Evolutionary conservation across 495 filamentous ascomycete genomes (phyloP).

Genomic region (Penicillium daleae): DNA sequence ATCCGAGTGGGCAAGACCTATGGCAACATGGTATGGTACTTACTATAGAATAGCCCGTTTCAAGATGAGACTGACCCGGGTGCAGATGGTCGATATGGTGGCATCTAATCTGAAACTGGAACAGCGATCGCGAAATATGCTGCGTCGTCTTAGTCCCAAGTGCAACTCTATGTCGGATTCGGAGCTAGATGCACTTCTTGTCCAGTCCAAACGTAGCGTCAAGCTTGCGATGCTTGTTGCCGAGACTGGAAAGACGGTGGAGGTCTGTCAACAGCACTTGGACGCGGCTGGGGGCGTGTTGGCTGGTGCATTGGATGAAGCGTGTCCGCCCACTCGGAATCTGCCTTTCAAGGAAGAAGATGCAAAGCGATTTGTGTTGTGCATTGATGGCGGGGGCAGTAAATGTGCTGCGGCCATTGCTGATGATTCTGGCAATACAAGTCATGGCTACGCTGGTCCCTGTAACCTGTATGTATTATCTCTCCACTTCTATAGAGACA

Average conservation of each 20-base stretch:
- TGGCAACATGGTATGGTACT: slow-evolving; percentile 39
- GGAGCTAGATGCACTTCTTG: slow-evolving; percentile 34
- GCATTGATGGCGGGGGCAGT: slow-evolving; percentile 44
- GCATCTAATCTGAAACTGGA: slow-evolving; percentile 44
- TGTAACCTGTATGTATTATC: slow-evolving; percentile 38
- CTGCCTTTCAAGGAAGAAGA: not conserved
- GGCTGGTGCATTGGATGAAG: slow-evolving; percentile 25
- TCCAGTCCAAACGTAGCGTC: slow-evolving; percentile 32
- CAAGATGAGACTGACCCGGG: not conserved
- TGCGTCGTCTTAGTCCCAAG: slow-evolving; percentile 31
- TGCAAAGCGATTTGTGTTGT: slow-evolving; percentile 26
- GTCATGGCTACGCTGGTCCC: slow-evolving; percentile 35
- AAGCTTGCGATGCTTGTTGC: slow-evolving; percentile 41
- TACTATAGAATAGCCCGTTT: not conserved
- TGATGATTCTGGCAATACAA: slow-evolving; percentile 15
- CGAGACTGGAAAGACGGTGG: slow-evolving; percentile 28
- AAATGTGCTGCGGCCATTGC: slow-evolving; percentile 40
- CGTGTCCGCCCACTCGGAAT: not conserved
- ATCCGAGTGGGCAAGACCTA: slow-evolving; percentile 45
- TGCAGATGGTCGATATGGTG: slow-evolving; percentile 45
- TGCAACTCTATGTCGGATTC: slow-evolving; percentile 26
- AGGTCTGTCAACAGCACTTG: slow-evolving; percentile 24
- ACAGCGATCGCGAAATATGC: slow-evolving; percentile 42
- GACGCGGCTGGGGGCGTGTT: slow-evolving; percentile 33
- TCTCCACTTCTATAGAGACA: not conserved